A percentile compares a stretch with the other conserved stretches of the same genome.
These are phyloP conservation scores for Agapanthus africanus DNA, from an alignment of 106 monocot genomes.

Conservation along the genomic window DNA sequence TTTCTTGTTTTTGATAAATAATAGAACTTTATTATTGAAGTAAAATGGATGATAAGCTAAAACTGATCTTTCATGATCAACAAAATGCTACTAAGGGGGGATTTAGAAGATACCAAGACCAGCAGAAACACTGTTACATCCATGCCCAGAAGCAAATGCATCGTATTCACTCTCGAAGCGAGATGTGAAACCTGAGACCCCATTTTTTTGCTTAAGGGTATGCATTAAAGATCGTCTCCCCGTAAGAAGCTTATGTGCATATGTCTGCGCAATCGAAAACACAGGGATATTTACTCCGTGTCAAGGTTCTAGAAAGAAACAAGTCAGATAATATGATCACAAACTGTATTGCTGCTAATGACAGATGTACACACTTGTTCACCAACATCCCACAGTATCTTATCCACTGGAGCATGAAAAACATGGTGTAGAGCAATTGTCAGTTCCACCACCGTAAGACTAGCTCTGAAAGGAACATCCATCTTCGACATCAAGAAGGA, in stretches of 20 bases:
- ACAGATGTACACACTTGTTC: constrained; percentile 30
- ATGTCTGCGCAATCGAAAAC: constrained; percentile 38
- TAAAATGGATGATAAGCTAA: not conserved
- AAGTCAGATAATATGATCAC: not conserved
- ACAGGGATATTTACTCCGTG: not conserved
- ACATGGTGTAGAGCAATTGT: constrained; percentile 66
- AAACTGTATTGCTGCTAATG: constrained; percentile 1
- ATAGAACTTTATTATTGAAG: not conserved
- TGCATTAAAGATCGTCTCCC: constrained; percentile 59
- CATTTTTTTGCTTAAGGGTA: constrained; percentile 54
- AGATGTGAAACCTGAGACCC: constrained; percentile 65
- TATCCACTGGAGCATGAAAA: constrained; percentile 64
- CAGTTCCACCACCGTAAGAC: constrained; percentile 56
- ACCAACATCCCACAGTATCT: constrained; percentile 78
- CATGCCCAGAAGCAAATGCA: constrained; percentile 75
- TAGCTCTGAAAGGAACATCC: constrained; percentile 20
- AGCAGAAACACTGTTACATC: constrained; percentile 76
- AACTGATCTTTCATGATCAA: not conserved
- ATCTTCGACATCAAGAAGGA: constrained; percentile 43
- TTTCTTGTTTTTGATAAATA: not conserved
- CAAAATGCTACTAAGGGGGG: not conserved
- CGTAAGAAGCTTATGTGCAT: constrained; percentile 79
- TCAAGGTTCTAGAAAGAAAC: constrained; percentile 3
- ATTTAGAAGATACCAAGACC: constrained; percentile 42
- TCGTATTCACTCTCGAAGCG: constrained; percentile 65